These are phyloP conservation scores for Hyaloscypha variabilis DNA, from an alignment of 495 filamentous ascomycete genomes.

Conservation along the genomic window DNA sequence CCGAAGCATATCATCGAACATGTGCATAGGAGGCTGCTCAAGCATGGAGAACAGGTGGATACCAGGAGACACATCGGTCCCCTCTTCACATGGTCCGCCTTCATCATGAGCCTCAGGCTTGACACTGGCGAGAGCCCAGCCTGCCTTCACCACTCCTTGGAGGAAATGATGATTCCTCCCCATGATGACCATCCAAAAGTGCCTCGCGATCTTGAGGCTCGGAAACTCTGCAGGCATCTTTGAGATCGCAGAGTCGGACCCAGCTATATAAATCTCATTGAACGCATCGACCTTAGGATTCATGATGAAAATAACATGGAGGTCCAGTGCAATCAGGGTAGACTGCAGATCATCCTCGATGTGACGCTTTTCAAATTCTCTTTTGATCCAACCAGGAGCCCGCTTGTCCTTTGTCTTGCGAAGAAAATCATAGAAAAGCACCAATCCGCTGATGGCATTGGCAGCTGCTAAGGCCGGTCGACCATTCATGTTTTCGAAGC, in stretches of 20 bases:
- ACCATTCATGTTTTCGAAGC: conserved; percentile 21
- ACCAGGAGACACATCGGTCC: neutral
- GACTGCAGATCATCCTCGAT: conserved; percentile 18
- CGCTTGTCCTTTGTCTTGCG: neutral
- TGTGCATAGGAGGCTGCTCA: neutral
- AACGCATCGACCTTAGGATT: conserved; percentile 2
- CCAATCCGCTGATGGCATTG: conserved; percentile 20
- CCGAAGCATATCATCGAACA: neutral
- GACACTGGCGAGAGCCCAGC: neutral
- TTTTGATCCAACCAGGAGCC: neutral
- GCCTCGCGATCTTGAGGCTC: neutral
- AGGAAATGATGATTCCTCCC: conserved; percentile 24
- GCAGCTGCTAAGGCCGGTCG: neutral
- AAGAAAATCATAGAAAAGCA: conserved; percentile 12
- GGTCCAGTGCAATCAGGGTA: conserved; percentile 12
- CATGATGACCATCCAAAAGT: conserved; percentile 21
- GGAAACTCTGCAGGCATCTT: conserved; percentile 17
- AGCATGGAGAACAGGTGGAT: neutral
- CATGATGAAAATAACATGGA: conserved; percentile 20
- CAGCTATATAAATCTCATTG: conserved; percentile 2
- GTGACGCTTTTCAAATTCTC: neutral
- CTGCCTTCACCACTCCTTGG: neutral
- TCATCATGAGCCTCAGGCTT: conserved; percentile 2
- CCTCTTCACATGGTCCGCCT: conserved; percentile 3
- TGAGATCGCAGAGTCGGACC: neutral